phyloP scores from a whole-genome alignment of 257 asterid genomes.

The Solanum bulbocastanum region DNA sequence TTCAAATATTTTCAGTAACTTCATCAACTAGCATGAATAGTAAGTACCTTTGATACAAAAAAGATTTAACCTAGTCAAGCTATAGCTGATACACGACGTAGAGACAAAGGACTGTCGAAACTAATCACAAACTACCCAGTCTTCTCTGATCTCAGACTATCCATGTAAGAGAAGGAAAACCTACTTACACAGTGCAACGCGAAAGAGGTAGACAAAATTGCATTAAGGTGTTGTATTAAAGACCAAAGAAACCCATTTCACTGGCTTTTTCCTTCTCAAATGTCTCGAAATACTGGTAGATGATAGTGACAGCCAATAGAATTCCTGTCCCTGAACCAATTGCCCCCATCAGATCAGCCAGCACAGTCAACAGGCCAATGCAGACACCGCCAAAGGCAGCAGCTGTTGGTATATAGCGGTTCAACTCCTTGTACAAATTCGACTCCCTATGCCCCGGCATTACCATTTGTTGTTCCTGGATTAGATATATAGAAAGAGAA shows the following conservation, averaged over 20 bases:
- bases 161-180: constrained; percentile 1
- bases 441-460: constrained; percentile 94
- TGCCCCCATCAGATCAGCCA: constrained; percentile 94
- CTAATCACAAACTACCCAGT: not conserved
- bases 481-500: not conserved
- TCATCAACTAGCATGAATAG: not conserved
- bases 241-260: constrained; percentile 84
- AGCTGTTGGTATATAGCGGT: constrained; percentile 87
- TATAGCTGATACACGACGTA: not conserved
- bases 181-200: constrained; percentile 21
- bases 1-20: not conserved
- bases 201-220: constrained; percentile 3
- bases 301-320: constrained; percentile 75
- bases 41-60: not conserved
- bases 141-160: not conserved
- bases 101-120: not conserved
- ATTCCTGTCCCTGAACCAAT: constrained; percentile 92
- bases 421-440: constrained; percentile 74
- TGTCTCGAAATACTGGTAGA: constrained; percentile 83
- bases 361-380: constrained; percentile 79
- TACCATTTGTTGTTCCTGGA: constrained; percentile 96
- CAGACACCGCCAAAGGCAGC: constrained; percentile 93
- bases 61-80: not conserved
- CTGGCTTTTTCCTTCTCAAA: constrained; percentile 90
- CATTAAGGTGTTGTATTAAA: constrained; percentile 17